phyloP scores from a whole-genome alignment of 1,284 basidiomycete genomes.

The Coniferiporia weirii region DNA sequence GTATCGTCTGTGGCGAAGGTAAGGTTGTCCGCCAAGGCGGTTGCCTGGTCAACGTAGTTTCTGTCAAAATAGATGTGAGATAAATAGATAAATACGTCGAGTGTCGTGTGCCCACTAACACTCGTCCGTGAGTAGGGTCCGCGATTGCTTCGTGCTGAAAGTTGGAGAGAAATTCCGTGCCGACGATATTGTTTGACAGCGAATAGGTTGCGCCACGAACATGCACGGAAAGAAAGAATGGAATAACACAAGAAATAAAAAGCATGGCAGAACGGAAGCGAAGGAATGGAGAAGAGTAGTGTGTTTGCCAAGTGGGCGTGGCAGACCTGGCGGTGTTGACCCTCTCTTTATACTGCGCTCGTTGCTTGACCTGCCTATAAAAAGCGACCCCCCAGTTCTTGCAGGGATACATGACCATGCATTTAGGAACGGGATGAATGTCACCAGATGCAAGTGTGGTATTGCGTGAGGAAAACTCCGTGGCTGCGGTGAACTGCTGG shows the following conservation, averaged over 20 bases:
- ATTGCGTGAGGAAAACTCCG: background rate
- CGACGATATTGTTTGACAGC: constrained; percentile 35
- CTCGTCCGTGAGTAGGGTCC: constrained; percentile 45
- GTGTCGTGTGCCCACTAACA: constrained; percentile 29
- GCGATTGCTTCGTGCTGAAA: constrained; percentile 41
- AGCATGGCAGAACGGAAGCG: background rate
- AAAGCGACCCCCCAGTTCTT: background rate
- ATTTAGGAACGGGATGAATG: background rate
- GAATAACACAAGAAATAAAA: background rate
- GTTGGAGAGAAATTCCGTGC: constrained; percentile 34
- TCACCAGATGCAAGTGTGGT: background rate
- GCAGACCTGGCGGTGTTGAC: too few species aligned
- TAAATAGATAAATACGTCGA: background rate
- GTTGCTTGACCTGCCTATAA: background rate
- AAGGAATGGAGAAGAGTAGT: too few species aligned
- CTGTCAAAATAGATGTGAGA: constrained; percentile 26
- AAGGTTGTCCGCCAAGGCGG: constrained; percentile 41
- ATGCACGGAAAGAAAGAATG: background rate
- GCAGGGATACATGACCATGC: background rate
- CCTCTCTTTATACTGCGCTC: background rate
- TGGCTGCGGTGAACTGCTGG: constrained; percentile 4
- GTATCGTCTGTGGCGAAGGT: constrained; percentile 41
- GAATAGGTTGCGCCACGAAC: constrained; percentile 28
- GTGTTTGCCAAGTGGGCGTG: too few species aligned
- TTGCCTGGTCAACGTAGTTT: constrained; percentile 46